Conservation (phyloP, 306 rosid species). For the Bauhinia variegata region DNA sequence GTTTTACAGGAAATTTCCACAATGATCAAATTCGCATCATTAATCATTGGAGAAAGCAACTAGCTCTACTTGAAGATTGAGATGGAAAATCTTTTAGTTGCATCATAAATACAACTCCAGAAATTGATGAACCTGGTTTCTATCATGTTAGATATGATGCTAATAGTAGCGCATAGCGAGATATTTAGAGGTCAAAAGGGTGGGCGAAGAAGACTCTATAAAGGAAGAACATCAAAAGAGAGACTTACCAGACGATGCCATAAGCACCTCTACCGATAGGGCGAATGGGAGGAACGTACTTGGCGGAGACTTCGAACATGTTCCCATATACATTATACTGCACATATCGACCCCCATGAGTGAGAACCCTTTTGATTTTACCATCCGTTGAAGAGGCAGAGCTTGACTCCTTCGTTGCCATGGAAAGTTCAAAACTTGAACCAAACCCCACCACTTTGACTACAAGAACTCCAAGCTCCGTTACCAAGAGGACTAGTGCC, state of each 20-base stretch:
- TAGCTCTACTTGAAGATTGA: too few species aligned
- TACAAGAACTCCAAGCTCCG: conserved; percentile 1
- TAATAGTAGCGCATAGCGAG: neutral
- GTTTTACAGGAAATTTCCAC: neutral
- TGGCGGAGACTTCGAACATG: conserved; percentile 79
- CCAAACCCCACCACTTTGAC: conserved; percentile 4
- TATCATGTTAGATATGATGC: neutral
- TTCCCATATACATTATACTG: conserved; percentile 83
- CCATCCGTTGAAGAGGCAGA: conserved; percentile 67
- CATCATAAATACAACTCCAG: too few species aligned
- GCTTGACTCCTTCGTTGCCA: conserved; percentile 73
- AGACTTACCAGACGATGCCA: conserved; percentile 87
- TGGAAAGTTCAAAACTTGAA: conserved; percentile 30
- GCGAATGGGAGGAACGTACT: conserved; percentile 91
- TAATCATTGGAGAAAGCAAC: neutral
- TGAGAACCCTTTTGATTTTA: conserved; percentile 60
- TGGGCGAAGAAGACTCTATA: neutral
- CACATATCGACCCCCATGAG: conserved; percentile 79
- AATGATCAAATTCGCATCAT: neutral
- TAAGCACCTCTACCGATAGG: conserved; percentile 97
- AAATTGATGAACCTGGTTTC: neutral
- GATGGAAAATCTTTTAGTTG: too few species aligned
- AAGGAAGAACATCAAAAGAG: neutral
- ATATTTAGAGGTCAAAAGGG: neutral
- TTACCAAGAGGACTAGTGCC: neutral